Evolutionary conservation across 106 monocot genomes (phyloP).

Genomic region (Platanthera zijinensis): DNA sequence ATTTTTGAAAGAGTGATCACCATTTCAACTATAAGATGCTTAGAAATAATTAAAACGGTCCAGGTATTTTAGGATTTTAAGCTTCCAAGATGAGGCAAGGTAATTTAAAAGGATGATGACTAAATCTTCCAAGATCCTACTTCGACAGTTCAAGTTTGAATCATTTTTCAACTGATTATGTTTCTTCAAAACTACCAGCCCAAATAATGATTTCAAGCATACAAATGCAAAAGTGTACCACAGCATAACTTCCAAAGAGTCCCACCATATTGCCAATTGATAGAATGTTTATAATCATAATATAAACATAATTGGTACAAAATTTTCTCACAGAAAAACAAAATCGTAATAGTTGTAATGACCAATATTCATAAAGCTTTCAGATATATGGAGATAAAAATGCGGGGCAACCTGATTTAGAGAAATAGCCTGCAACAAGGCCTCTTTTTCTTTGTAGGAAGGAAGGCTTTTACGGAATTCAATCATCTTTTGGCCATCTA

Average conservation of each 20-base stretch:
- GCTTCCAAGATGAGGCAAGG: neutral
- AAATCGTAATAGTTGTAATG: neutral
- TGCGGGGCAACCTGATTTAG: constrained; percentile 59
- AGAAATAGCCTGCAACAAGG: constrained; percentile 65
- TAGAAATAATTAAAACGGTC: neutral
- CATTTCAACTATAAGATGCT: neutral
- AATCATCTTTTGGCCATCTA: constrained; percentile 81
- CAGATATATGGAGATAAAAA: neutral
- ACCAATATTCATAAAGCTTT: neutral
- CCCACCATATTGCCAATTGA: neutral
- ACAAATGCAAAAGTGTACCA: neutral
- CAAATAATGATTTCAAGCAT: neutral
- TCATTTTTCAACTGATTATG: neutral
- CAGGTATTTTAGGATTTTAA: neutral
- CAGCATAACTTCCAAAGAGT: neutral
- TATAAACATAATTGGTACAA: neutral
- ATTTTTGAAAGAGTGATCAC: neutral
- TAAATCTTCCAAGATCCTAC: neutral
- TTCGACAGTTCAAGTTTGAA: neutral
- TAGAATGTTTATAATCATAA: neutral
- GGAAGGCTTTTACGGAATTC: constrained; percentile 93
- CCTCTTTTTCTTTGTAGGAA: constrained; percentile 72
- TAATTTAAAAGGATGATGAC: too few relatives aligned
- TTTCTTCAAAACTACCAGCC: neutral
- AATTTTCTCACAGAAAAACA: neutral